These are phyloP conservation scores for Geosmithia putterillii DNA, from an alignment of 2,329 filamentous ascomycete species.

Conservation along the genomic window DNA sequence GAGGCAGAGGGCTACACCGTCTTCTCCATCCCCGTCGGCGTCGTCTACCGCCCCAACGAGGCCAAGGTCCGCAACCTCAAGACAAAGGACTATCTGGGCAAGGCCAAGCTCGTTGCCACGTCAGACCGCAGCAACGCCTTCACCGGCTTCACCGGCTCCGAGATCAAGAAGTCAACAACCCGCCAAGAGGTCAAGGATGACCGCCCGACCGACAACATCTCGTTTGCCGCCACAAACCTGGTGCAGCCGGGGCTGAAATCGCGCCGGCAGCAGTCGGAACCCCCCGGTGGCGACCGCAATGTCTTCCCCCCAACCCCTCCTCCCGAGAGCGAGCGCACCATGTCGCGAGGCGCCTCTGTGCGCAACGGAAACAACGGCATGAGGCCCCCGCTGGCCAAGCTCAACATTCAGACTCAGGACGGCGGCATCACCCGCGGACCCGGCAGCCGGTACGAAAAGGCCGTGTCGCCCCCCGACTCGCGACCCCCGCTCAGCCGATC, in stretches of 20 bases:
- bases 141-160: conserved; percentile 68
- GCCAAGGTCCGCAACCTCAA: conserved; percentile 98
- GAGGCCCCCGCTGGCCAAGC: conserved; percentile 48
- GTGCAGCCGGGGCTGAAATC: conserved; percentile 77
- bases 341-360: conserved; percentile 44
- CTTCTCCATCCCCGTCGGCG: conserved; percentile 93
- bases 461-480: conserved; percentile 29
- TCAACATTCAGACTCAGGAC: conserved; percentile 47
- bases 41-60: conserved; percentile 90
- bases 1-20: conserved; percentile 97
- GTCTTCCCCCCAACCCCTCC: conserved; percentile 98
- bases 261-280: conserved; percentile 75
- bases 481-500: conserved; percentile 25
- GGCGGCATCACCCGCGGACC: too few relatives aligned
- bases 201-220: conserved; percentile 70
- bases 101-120: conserved; percentile 84
- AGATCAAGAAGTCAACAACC: conserved; percentile 52
- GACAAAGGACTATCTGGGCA: conserved; percentile 94
- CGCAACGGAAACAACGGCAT: conserved; percentile 21
- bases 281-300: conserved; percentile 60
- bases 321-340: conserved; percentile 61
- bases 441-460: conserved; percentile 42
- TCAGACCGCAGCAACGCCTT: conserved; percentile 71
- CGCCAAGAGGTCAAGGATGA: conserved; percentile 58
- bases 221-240: conserved; percentile 84